Percentiles rank a stretch among this genome's conserved stretches.
Conservation (phyloP, 805 yeast genomes). For the Wickerhamomyces chambardii region DNA sequence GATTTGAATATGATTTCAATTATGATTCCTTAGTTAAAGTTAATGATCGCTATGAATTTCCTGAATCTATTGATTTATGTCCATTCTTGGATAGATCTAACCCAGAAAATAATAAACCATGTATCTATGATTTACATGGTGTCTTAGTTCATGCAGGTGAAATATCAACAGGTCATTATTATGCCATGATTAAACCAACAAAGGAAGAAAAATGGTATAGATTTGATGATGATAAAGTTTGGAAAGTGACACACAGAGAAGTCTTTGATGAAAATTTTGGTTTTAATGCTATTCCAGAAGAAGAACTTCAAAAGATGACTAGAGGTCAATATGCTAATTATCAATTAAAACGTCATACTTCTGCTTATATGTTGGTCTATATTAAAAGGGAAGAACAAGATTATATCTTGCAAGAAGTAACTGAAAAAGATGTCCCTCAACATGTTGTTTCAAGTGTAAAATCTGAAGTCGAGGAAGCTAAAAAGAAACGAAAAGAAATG, state of each 20-base stretch:
- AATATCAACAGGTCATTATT: conserved; percentile 92
- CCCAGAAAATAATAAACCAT: conserved; percentile 37
- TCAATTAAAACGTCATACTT: conserved; percentile 71
- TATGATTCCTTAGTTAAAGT: conserved; percentile 84
- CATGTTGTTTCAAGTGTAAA: conserved; percentile 62
- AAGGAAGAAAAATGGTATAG: conserved; percentile 69
- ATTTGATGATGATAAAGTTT: conserved; percentile 94
- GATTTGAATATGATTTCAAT: conserved; percentile 91
- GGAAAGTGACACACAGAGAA: conserved; percentile 74
- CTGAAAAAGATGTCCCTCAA: conserved; percentile 50
- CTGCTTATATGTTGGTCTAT: conserved; percentile 96
- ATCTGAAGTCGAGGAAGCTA: conserved; percentile 51
- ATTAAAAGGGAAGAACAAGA: conserved; percentile 54
- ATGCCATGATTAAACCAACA: conserved; percentile 84
- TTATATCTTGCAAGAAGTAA: conserved; percentile 48
- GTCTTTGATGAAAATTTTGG: conserved; percentile 94
- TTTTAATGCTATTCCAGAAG: conserved; percentile 47
- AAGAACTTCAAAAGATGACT: conserved; percentile 39
- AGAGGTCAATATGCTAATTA: conserved; percentile 57
- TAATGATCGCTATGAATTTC: conserved; percentile 88
- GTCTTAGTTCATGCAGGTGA: conserved; percentile 96
- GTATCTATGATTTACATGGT: conserved; percentile 83
- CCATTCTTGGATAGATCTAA: conserved; percentile 62
- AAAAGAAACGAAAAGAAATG: conserved; percentile 41
- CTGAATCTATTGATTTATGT: conserved; percentile 69